Conservation (phyloP, 164 flowering plant species). For the Echeveria elegans region DNA sequence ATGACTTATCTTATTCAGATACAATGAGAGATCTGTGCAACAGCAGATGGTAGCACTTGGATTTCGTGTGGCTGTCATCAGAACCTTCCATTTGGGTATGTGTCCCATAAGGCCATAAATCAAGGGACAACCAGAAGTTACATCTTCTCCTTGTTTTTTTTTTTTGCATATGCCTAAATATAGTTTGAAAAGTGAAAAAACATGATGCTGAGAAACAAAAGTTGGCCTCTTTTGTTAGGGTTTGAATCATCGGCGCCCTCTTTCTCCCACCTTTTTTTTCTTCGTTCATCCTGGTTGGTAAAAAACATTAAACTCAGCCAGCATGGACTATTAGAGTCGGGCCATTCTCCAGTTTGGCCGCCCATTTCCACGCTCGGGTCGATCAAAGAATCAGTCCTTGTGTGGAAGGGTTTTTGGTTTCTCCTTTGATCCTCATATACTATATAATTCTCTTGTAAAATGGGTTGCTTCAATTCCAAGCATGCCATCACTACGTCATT, state of each 20-base stretch:
- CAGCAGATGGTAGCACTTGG: background rate
- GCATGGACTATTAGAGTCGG: background rate
- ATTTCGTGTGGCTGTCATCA: background rate
- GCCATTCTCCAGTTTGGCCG: background rate
- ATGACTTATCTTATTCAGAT: too few relatives aligned
- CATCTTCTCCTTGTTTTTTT: background rate
- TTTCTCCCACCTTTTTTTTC: background rate
- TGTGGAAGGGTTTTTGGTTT: background rate
- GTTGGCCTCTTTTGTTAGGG: background rate
- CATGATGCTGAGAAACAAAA: background rate
- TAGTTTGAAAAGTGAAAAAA: background rate
- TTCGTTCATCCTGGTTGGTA: background rate
- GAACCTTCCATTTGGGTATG: background rate
- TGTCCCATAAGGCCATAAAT: background rate
- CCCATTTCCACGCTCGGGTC: background rate
- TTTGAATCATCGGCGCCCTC: background rate
- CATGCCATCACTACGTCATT: slow-evolving; percentile 26
- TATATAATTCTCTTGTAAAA: slow-evolving; percentile 10
- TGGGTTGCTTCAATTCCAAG: slow-evolving; percentile 64
- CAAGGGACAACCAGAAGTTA: background rate
- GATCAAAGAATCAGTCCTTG: background rate
- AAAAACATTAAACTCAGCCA: background rate
- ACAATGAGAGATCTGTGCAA: too few relatives aligned
- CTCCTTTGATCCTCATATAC: background rate
- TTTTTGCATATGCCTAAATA: background rate